These are phyloP conservation scores for Colletotrichum nymphaeae DNA, from an alignment of 2,329 filamentous ascomycete genomes.

Conservation along the genomic window DNA sequence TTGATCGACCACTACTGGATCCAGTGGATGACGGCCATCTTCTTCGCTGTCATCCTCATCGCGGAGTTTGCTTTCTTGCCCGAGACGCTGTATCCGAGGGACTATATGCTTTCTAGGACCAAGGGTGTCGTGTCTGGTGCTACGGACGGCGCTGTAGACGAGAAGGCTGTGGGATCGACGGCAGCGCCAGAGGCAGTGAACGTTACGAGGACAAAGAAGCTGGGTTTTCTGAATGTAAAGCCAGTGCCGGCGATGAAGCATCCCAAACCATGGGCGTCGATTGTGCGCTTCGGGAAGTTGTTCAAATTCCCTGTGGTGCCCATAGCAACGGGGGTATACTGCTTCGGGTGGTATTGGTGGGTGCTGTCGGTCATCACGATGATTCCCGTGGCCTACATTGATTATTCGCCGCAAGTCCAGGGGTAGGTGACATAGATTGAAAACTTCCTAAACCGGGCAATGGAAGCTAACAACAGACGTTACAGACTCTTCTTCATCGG, in stretches of 20 bases:
- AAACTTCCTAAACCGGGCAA: background rate
- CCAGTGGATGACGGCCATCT: conserved; percentile 64
- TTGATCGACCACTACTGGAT: conserved; percentile 61
- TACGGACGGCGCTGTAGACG: conserved; percentile 18
- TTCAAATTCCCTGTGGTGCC: conserved; percentile 59
- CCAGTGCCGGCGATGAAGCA: conserved; percentile 63
- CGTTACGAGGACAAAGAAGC: conserved; percentile 51
- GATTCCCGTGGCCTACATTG: conserved; percentile 62
- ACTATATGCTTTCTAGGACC: conserved; percentile 53
- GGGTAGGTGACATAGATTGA: conserved; percentile 44
- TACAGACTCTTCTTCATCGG: conserved; percentile 61
- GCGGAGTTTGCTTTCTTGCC: conserved; percentile 62
- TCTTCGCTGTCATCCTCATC: conserved; percentile 60
- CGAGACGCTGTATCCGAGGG: conserved; percentile 67
- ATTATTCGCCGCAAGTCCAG: conserved; percentile 60
- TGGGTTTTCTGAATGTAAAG: conserved; percentile 56
- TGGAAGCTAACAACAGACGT: background rate
- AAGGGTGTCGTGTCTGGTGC: background rate
- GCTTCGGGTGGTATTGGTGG: conserved; percentile 69
- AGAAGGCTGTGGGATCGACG: conserved; percentile 31
- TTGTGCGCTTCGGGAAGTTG: conserved; percentile 57
- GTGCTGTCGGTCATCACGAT: conserved; percentile 63
- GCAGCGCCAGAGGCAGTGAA: conserved; percentile 32
- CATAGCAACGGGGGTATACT: conserved; percentile 59
- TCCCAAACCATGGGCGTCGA: conserved; percentile 58